Conservation (phyloP, 441 rosid species). For the Pelargonium fulgidum region DNA sequence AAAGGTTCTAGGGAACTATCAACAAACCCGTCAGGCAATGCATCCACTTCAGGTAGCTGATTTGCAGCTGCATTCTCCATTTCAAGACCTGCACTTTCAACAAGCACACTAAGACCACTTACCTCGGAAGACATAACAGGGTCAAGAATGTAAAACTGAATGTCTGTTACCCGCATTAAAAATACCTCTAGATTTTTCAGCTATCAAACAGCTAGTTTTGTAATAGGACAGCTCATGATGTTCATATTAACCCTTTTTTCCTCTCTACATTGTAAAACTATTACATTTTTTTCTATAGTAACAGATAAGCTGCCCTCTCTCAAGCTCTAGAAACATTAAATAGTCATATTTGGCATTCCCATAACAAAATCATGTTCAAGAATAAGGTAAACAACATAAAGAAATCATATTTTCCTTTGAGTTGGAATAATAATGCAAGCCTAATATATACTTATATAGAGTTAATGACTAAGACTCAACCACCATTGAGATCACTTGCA, state of each 20-base stretch:
- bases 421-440: neutral
- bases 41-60: conserved; percentile 83
- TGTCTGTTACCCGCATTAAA: neutral
- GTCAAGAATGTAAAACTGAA: too few species aligned
- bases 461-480: neutral
- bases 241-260: neutral
- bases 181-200: neutral
- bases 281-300: neutral
- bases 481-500: too few species aligned
- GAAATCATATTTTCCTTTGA: neutral
- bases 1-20: conserved; percentile 54
- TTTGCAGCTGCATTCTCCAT: conserved; percentile 60
- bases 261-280: too few species aligned
- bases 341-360: neutral
- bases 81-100: conserved; percentile 19
- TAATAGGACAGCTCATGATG: neutral
- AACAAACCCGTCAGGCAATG: conserved; percentile 89
- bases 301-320: neutral
- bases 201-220: neutral
- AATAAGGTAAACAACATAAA: neutral
- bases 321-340: neutral
- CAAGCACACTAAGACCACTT: neutral
- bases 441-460: neutral
- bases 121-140: neutral
- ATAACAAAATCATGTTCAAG: too few species aligned